Evolutionary conservation across 495 filamentous ascomycete species (phyloP), one percentile per base, ranked within the genome.

Genomic region (Xylaria acuta): DNA sequence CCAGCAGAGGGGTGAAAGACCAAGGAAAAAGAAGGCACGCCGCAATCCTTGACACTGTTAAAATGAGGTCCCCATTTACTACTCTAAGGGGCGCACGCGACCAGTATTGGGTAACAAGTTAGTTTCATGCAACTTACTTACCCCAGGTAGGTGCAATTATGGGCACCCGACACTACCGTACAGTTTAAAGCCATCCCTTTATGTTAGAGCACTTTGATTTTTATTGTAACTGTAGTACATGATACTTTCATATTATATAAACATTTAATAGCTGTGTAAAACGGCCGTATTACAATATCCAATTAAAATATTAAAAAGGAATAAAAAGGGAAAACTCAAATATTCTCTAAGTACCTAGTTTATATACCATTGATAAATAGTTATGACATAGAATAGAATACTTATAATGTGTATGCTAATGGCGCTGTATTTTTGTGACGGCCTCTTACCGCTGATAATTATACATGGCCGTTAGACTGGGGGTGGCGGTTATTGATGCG

Each of bases 21-120:
- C 20, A 1, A 56, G 14, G 27, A 18, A 56, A 27, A 27, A 56
- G 53, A 56, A 56, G 53, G 53, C 53, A 56, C 14, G 53, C 14
- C 53, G 53, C 14, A 30, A 32, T 30, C 53, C 53, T 27, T 18
- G 53, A 32, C 53, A 32, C 25, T 32, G 27, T n/a, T 38, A 38
- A 60, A 60, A 60, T 60, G 58, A 60, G 34, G 6, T 40, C 58
- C 32, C 32, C 34, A 60, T 60, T 22, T 56, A 14, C 25, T 25
- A 20, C 43, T 47, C 5, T 47, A 11, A 12, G 11, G 43, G 1
- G 43, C 16, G 18, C 43, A 47, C 43, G 43, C 51, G 51, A 54
- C 51, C 51, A 2, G 51, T 54, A 54, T 54, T 30, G 51, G 51
- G 12, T 30, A 30, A 16, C 51, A 54, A 49, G 12, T 1, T 27